A percentile compares a stretch with the other conserved stretches of the same genome.
Evolutionary conservation across 2,329 filamentous ascomycete species (phyloP).

Genomic region (Pseudocercospora ulei): DNA sequence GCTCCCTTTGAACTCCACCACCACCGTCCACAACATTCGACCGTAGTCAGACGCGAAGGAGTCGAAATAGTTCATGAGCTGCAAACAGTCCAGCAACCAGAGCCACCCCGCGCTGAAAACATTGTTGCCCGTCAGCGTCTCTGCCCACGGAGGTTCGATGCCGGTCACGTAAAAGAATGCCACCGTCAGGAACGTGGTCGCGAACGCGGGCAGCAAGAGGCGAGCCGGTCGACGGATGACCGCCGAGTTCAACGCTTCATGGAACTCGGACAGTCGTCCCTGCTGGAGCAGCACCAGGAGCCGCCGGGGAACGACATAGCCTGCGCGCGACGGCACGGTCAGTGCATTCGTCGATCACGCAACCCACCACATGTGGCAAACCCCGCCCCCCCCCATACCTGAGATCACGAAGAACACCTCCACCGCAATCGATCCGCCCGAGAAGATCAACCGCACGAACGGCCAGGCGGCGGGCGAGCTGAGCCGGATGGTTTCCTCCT

Average conservation of each 20-base stretch:
- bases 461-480: slow-evolving; percentile 34
- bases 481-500: slow-evolving; percentile 3
- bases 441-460: slow-evolving; percentile 40
- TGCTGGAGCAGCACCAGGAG: slow-evolving; percentile 30
- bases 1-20: slow-evolving; percentile 55
- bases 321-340: slow-evolving; percentile 24
- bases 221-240: slow-evolving; percentile 44
- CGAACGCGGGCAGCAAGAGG: slow-evolving; percentile 45
- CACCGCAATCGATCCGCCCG: slow-evolving; percentile 52
- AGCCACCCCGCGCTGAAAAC: slow-evolving; percentile 44
- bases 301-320: slow-evolving; percentile 42
- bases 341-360: neutral
- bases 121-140: slow-evolving; percentile 29
- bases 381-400: slow-evolving; percentile 18
- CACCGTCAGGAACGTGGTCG: slow-evolving; percentile 46
- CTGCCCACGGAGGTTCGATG: slow-evolving; percentile 18
- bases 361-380: neutral
- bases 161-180: slow-evolving; percentile 45
- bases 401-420: slow-evolving; percentile 45
- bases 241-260: slow-evolving; percentile 40
- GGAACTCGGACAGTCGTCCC: slow-evolving; percentile 32
- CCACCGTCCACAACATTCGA: slow-evolving; percentile 47
- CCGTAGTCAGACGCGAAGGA: slow-evolving; percentile 20
- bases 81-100: slow-evolving; percentile 50
- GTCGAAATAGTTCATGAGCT: slow-evolving; percentile 22